Evolutionary conservation across 2,329 filamentous ascomycete species (phyloP).

Genomic region (Arthrobotrys entomopaga): DNA sequence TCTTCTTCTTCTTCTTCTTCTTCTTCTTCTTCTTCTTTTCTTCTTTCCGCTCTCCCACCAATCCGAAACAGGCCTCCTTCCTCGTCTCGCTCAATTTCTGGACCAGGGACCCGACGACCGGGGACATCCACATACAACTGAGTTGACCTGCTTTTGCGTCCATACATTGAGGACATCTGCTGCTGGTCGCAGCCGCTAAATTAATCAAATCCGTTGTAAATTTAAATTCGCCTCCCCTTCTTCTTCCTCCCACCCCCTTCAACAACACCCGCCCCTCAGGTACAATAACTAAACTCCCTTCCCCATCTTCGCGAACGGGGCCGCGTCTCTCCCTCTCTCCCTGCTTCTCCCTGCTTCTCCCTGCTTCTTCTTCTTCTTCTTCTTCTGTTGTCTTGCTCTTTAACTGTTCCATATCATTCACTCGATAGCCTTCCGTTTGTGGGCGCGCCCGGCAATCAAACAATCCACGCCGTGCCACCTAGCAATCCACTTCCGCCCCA

Average conservation of each 20-base stretch:
- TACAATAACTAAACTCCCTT: background rate
- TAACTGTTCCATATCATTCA: background rate
- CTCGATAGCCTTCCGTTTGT: background rate
- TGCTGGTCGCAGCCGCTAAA: background rate
- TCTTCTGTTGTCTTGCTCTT: slow-evolving; percentile 3
- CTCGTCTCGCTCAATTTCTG: slow-evolving; percentile 8
- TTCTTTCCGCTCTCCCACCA: slow-evolving; percentile 7
- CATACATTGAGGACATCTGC: background rate
- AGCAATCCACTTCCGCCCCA: background rate
- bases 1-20: background rate
- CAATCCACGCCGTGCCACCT: background rate
- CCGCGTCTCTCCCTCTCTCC: slow-evolving; percentile 7
- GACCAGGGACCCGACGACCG: background rate
- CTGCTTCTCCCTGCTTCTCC: slow-evolving; percentile 1
- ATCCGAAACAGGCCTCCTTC: slow-evolving; percentile 22
- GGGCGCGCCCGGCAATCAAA: background rate
- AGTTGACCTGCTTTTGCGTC: background rate
- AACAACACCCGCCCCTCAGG: background rate
- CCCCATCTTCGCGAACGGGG: slow-evolving; percentile 11
- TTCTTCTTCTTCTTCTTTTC: slow-evolving; percentile 2
- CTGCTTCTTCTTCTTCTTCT: background rate
- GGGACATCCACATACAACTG: slow-evolving; percentile 6
- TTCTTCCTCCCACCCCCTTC: background rate
- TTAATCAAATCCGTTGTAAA: slow-evolving; percentile 6
- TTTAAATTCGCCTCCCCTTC: slow-evolving; percentile 19